These are phyloP conservation scores for Paramyrothecium roridum DNA, from an alignment of 2,329 filamentous ascomycete genomes.

Conservation along the genomic window DNA sequence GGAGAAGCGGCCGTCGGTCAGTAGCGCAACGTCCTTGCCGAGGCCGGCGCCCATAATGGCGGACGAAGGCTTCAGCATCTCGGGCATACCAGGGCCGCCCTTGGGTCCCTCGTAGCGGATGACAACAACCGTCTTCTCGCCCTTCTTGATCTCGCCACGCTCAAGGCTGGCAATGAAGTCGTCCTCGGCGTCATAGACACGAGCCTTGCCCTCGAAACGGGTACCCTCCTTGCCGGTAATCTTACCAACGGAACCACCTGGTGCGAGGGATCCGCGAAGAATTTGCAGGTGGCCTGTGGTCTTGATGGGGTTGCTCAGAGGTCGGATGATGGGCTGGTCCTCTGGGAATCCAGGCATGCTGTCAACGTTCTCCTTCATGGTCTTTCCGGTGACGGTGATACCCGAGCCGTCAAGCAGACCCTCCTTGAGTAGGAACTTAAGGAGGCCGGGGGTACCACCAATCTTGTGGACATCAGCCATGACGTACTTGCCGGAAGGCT, in stretches of 20 bases:
- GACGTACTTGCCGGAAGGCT: slow-evolving; percentile 83
- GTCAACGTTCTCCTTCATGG: slow-evolving; percentile 79
- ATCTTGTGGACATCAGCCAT: slow-evolving; percentile 84
- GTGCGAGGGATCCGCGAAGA: slow-evolving; percentile 78
- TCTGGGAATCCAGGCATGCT: slow-evolving; percentile 70
- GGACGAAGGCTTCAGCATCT: slow-evolving; percentile 89
- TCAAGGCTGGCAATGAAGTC: slow-evolving; percentile 76
- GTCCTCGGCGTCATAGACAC: slow-evolving; percentile 80
- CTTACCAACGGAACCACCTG: slow-evolving; percentile 84
- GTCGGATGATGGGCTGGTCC: slow-evolving; percentile 79
- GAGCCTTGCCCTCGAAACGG: slow-evolving; percentile 74
- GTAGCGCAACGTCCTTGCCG: slow-evolving; percentile 69
- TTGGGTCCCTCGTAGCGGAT: slow-evolving; percentile 94
- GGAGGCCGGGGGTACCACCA: slow-evolving; percentile 80
- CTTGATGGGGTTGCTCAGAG: slow-evolving; percentile 82
- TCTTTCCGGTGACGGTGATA: slow-evolving; percentile 85
- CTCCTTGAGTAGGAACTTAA: slow-evolving; percentile 83
- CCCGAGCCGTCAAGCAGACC: slow-evolving; percentile 77
- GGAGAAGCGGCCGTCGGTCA: slow-evolving; percentile 74
- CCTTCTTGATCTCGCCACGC: slow-evolving; percentile 73
- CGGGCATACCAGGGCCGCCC: slow-evolving; percentile 91
- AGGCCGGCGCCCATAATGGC: slow-evolving; percentile 90
- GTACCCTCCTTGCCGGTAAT: slow-evolving; percentile 95
- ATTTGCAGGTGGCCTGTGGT: slow-evolving; percentile 85
- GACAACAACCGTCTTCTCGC: slow-evolving; percentile 84